phyloP scores from a whole-genome alignment of 2,329 filamentous ascomycete genomes.

The Penicillium expansum region DNA sequence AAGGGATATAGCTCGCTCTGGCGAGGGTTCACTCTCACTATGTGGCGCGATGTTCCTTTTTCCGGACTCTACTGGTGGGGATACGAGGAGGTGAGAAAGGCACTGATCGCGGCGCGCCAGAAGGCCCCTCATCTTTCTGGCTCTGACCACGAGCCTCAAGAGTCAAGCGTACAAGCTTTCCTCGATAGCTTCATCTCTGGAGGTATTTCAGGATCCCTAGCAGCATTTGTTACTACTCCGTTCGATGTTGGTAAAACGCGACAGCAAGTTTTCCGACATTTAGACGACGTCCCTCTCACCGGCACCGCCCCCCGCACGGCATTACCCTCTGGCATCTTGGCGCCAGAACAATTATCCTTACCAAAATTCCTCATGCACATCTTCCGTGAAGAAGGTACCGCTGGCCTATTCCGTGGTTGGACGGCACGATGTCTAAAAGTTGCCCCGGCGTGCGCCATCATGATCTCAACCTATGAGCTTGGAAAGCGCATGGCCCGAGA shows the following conservation, averaged over 20 bases:
- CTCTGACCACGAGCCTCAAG: conserved; percentile 63
- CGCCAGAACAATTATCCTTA: conserved; percentile 75
- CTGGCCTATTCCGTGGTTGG: conserved; percentile 88
- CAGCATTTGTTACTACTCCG: conserved; percentile 85
- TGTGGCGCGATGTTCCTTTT: conserved; percentile 97
- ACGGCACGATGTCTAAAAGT: conserved; percentile 89
- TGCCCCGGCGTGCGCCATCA: conserved; percentile 93
- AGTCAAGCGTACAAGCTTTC: conserved; percentile 57
- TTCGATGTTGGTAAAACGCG: conserved; percentile 98
- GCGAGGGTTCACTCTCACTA: conserved; percentile 82
- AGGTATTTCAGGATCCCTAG: conserved; percentile 75
- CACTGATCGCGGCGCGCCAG: conserved; percentile 65
- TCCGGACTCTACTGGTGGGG: conserved; percentile 98
- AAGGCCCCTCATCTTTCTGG: conserved; percentile 36
- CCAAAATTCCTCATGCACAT: conserved; percentile 85
- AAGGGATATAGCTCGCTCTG: conserved; percentile 81
- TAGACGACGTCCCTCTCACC: conserved; percentile 35
- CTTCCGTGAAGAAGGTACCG: conserved; percentile 75
- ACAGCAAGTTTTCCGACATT: conserved; percentile 76
- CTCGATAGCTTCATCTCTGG: conserved; percentile 87
- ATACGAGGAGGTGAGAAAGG: conserved; percentile 78
- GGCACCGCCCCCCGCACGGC: conserved; percentile 12
- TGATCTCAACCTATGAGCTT: conserved; percentile 97
- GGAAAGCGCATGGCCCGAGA: conserved; percentile 82
- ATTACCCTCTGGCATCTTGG: conserved; percentile 17